Percentiles rank a stretch among this genome's conserved stretches.
phyloP scores from a whole-genome alignment of 2,329 filamentous ascomycete species.

The Neonectria faginata region DNA sequence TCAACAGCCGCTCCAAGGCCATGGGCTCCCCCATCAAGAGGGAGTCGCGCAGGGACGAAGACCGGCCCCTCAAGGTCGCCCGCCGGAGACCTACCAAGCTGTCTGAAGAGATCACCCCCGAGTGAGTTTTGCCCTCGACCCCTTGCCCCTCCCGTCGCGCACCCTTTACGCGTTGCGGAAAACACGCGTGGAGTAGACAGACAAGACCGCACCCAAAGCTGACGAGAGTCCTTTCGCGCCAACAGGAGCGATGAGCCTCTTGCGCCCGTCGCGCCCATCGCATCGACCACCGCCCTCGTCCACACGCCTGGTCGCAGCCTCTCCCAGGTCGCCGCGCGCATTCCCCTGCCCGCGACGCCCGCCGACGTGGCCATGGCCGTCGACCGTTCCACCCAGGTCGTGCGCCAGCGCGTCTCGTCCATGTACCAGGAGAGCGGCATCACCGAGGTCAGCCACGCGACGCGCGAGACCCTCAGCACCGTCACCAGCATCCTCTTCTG shows the following conservation, averaged over 20 bases:
- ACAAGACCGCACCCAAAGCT: slow-evolving; percentile 27
- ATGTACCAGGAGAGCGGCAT: slow-evolving; percentile 75
- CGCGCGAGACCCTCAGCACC: slow-evolving; percentile 78
- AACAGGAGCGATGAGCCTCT: slow-evolving; percentile 48
- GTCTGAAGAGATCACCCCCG: slow-evolving; percentile 58
- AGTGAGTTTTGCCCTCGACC: slow-evolving; percentile 53
- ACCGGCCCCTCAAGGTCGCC: slow-evolving; percentile 57
- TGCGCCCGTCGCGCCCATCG: slow-evolving; percentile 33
- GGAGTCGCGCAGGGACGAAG: slow-evolving; percentile 55
- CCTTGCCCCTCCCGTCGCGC: slow-evolving; percentile 26
- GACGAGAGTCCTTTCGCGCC: slow-evolving; percentile 22
- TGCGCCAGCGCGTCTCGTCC: slow-evolving; percentile 74
- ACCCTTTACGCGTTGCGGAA: slow-evolving; percentile 20
- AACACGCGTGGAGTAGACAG: slow-evolving; percentile 23
- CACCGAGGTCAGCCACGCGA: slow-evolving; percentile 71
- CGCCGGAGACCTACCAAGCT: slow-evolving; percentile 60
- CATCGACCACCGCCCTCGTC: slow-evolving; percentile 58
- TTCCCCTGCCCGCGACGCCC: slow-evolving; percentile 84
- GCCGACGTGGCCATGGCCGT: slow-evolving; percentile 81
- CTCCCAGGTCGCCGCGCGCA: slow-evolving; percentile 66
- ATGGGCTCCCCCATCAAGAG: slow-evolving; percentile 72
- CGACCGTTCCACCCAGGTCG: slow-evolving; percentile 74
- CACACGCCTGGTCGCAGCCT: slow-evolving; percentile 65
- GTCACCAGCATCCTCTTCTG: slow-evolving; percentile 78
- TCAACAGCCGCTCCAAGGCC: slow-evolving; percentile 72